Conservation (phyloP, 2,329 filamentous ascomycete genomes). For the Elsinoe batatas region DNA sequence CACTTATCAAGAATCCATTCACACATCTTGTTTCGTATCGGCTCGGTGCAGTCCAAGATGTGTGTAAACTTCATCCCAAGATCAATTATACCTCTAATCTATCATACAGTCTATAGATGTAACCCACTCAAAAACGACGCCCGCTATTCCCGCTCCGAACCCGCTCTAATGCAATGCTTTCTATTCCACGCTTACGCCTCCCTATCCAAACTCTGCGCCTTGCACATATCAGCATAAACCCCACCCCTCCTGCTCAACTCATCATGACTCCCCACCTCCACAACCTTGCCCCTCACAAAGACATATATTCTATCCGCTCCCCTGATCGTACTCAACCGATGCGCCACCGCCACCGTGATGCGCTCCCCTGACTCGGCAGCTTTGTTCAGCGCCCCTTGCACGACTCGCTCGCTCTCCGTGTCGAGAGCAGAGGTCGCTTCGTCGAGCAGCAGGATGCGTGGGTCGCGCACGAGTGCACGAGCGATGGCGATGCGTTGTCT, state of each 20-base stretch:
- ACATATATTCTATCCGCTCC: slow-evolving; percentile 34
- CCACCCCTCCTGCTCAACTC: slow-evolving; percentile 24
- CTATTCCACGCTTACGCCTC: neutral
- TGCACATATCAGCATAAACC: slow-evolving; percentile 11
- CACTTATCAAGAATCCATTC: too few relatives aligned
- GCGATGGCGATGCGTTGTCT: slow-evolving; percentile 20
- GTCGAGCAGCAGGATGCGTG: slow-evolving; percentile 19
- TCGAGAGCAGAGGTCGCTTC: slow-evolving; percentile 21
- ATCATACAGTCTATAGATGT: neutral
- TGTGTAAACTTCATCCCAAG: too few relatives aligned
- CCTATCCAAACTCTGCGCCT: slow-evolving; percentile 11
- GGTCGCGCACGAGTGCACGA: slow-evolving; percentile 18
- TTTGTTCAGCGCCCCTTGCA: slow-evolving; percentile 27
- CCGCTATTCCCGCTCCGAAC: too few relatives aligned
- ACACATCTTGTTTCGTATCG: too few relatives aligned
- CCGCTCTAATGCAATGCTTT: neutral
- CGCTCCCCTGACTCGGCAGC: slow-evolving; percentile 14
- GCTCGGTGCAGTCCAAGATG: too few relatives aligned
- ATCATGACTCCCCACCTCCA: slow-evolving; percentile 31
- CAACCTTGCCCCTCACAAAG: slow-evolving; percentile 29
- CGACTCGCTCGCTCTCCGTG: slow-evolving; percentile 18
- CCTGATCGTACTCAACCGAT: slow-evolving; percentile 34
- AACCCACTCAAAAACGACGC: too few relatives aligned
- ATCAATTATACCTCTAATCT: too few relatives aligned
- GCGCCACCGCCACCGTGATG: slow-evolving; percentile 36